Base-by-base conservation (phyloP, 495 filamentous ascomycete genomes). In the Aspergillus funiculosus region DNA sequence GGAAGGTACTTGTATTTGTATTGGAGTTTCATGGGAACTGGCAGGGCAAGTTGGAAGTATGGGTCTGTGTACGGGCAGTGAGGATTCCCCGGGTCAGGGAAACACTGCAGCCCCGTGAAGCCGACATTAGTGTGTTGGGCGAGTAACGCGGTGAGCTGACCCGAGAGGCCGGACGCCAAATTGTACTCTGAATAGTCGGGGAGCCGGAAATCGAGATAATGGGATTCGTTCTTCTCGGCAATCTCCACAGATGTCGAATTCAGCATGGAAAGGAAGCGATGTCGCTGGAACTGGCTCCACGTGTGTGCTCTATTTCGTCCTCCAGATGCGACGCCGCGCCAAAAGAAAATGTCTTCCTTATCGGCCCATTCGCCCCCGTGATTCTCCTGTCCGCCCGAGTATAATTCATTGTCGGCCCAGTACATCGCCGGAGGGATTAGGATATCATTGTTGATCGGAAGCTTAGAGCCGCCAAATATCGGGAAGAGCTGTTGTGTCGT, bases 361-460 rank as follows among this genome's bases (percentile, higher is more conserved):
- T 67, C 22, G 0, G 48, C 48, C 84, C 84, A 85, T 8, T 57
- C 25, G 0, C 37, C 45, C 4, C 64, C 60, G 9, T 76, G 75
- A 17, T 70, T 63, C 5, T 65, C 46, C 13, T n/a, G n/a, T n/a
- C 72, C 68, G 25, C 77, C 79, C 6, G 68, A 73, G 61, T 82
- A 87, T 9, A 75, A 70, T 29, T 73, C 66, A 28, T 86, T 76
- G 19, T 82, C 69, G 21, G 69, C 77, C 71, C 81, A 81, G 60
- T 85, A 83, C 74, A 81, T 79, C 19, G 82, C 73, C 0, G 79
- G 73, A 1, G 84, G 84, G 30, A 88, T 71, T 17, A 87, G 73
- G 41, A 87, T 85, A 43, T 87, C 84, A 61, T 86, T 87, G 63
- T 85, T 86, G 32, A 79, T 73, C 8, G 74, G 64, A 11, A 87